phyloP scores from a whole-genome alignment of 257 asterid species.

The Solanum ahanhuiri region DNA sequence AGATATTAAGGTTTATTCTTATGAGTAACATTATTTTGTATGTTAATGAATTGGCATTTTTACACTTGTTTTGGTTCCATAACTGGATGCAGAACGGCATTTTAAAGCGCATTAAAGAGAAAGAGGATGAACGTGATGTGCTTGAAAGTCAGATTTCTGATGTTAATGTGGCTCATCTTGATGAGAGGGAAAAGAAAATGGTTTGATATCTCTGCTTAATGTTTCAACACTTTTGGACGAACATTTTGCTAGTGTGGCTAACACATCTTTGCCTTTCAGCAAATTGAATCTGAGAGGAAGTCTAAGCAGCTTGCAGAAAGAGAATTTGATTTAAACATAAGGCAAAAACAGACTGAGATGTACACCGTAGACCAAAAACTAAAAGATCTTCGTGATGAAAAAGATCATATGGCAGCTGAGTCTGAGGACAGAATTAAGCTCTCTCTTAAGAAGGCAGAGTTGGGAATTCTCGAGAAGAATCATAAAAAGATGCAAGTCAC shows the following conservation, averaged over 20 bases:
- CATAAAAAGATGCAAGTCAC: conserved; percentile 38
- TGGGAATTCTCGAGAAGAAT: conserved; percentile 69
- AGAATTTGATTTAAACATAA: conserved; percentile 33
- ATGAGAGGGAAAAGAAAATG: conserved; percentile 70
- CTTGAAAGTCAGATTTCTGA: conserved; percentile 52
- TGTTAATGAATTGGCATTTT: conserved; percentile 2
- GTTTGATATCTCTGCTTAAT: conserved; percentile 28
- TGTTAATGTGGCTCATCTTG: conserved; percentile 43
- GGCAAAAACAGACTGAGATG: conserved; percentile 45
- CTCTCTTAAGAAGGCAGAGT: conserved; percentile 59
- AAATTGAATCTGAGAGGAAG: conserved; percentile 60
- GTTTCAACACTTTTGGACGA: conserved; percentile 1
- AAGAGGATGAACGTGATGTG: conserved; percentile 49
- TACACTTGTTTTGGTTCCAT: not conserved
- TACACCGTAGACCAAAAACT: conserved; percentile 52
- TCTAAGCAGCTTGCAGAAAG: conserved; percentile 45
- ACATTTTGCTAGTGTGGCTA: conserved; percentile 3
- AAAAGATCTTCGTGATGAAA: conserved; percentile 42
- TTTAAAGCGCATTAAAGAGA: conserved; percentile 47
- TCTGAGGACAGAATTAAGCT: conserved; percentile 73
- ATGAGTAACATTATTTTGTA: not conserved
- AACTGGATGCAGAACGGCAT: conserved; percentile 37
- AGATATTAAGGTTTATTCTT: conserved; percentile 49
- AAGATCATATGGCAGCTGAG: conserved; percentile 65
- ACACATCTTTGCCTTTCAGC: conserved; percentile 34